Base-by-base conservation (phyloP, 768 basidiomycete genomes). In the Multifurca ochricompacta region DNA sequence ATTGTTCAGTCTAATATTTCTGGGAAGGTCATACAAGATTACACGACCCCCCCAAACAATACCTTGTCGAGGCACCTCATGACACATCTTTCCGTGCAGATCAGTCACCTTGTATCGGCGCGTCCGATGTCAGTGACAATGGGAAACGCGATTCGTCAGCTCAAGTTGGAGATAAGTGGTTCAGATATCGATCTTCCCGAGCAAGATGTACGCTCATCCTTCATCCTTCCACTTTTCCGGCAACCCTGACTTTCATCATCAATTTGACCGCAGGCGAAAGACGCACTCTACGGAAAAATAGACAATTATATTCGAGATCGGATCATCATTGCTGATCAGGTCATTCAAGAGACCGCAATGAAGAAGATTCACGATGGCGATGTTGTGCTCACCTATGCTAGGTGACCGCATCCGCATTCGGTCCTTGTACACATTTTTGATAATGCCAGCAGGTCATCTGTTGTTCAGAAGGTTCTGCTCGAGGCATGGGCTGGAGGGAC, bases 341-440 rank as follows among this genome's bases (percentile, higher is more conserved):
- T 98, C 48, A 98, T 99, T 44, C 83, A 90, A 65, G 83, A 87
- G 57, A 80, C 85, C 48, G 91, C 93, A 0, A 81, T 83, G 43
- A 88, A 84, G 64, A 98, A 98, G 73, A 97, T 99, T 65, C 90
- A 91, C 62, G 83, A 96, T 60, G 91, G 88, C 6, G 93, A 96
- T 70, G 84, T 89, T 30, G 82, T 99, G 48, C 74, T 99, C 39
- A 94, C 93, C 13, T 99, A 90, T 70, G 93, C 93, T 23, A 80
- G 92, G 92, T 91, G 59, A 48, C 16, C 30, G 35, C 36, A 9
- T 31, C 49, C 25, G 16, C 5, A 35, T 30, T n/a, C 11, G 6
- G 41, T 53, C 19, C 42, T 41, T 39, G 52, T 31, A 32, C 55
- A 30, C 42, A 39, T 52, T 7, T 16, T 45, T 39, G 23, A 60